Evolutionary conservation across 2,329 filamentous ascomycete genomes (phyloP).

Genomic region (Exophiala lecanii-corni): DNA sequence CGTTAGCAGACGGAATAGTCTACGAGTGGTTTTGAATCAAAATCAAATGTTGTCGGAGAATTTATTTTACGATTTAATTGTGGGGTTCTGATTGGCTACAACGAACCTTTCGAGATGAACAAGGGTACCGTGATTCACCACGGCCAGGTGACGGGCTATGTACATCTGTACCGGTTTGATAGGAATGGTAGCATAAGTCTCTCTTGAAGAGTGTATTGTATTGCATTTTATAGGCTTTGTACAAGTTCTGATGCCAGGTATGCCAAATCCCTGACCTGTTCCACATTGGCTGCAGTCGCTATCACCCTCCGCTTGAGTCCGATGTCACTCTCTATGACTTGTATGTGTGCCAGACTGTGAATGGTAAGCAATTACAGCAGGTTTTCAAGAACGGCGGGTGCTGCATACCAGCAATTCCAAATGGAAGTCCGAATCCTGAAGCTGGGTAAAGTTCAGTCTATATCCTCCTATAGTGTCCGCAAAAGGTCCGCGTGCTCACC

Average conservation of each 20-base stretch:
- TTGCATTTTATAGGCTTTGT: conserved; percentile 22
- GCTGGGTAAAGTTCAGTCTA: conserved; percentile 35
- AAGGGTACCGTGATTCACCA: too few species aligned
- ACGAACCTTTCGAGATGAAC: too few species aligned
- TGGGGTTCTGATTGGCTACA: background rate
- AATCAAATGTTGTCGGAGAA: conserved; percentile 2
- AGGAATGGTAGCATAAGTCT: background rate
- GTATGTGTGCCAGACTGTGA: conserved; percentile 61
- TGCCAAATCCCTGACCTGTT: conserved; percentile 15
- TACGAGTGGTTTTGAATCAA: background rate
- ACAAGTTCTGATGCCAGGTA: conserved; percentile 13
- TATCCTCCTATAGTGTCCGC: conserved; percentile 8
- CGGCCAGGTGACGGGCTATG: too few species aligned
- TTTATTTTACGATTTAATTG: background rate
- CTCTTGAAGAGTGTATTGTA: conserved; percentile 4
- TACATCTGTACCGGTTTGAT: too few species aligned
- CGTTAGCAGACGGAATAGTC: background rate
- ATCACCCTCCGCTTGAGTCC: conserved; percentile 3
- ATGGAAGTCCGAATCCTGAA: conserved; percentile 55
- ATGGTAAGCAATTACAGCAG: conserved; percentile 31
- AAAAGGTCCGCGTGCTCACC: conserved; percentile 46
- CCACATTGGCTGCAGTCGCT: conserved; percentile 2
- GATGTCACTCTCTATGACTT: conserved; percentile 46
- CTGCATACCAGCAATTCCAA: conserved; percentile 59
- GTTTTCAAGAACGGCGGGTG: too few species aligned